Evolutionary conservation across 306 rosid species (phyloP), one percentile per base, ranked within the genome.

Genomic region (Oemleria cerasiformis): DNA sequence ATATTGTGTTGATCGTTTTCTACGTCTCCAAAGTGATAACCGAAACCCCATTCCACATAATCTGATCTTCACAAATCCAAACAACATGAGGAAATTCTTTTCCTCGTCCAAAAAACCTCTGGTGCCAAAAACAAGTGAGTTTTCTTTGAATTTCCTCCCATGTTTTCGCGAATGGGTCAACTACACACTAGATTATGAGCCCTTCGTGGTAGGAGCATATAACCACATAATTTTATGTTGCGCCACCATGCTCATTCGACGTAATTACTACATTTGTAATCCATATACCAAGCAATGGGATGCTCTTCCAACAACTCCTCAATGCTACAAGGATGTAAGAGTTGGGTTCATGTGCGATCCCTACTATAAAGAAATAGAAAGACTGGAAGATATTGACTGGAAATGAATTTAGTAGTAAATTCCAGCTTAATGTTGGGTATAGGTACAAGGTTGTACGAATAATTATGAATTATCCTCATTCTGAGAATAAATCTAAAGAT

Each of bases 331-430:
- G 13, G 16, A 15, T 1, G 8, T 47, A 25, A 9, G 42, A 4
- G 57, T 66, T 5, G 71, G 71, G 5, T 66, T 66, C 71, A 30
- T 6, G 4, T 30, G 71, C 8, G 44, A 66, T 1, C 57, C 69
- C 40, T 21, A 43, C 54, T 65, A 66, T 42, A 64, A 23, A 20
- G 39, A 0, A 64, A 60, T 44, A 9, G 25, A 1, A 54, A 54
- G 59, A 44, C 13, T 9, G 6, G 19, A 43, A 43, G 17, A 21
- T 20, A 25, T 2, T 5, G 51, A 23, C 39, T 4, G 19, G 19
- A 21, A 17, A 65, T 43, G 36, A 43, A 42, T 10, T n/a, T 6
- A 43, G 53, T 64, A 3, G 50, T 23, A 13, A 38, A 15, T 49
- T 56, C 62, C 62, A 12, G 39, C 3, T 59, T 23, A 14, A 8